A percentile compares a stretch with the other conserved stretches of the same genome.
Conservation (phyloP, 2,329 filamentous ascomycete genomes). For the Arachnomyces sp. region DNA sequence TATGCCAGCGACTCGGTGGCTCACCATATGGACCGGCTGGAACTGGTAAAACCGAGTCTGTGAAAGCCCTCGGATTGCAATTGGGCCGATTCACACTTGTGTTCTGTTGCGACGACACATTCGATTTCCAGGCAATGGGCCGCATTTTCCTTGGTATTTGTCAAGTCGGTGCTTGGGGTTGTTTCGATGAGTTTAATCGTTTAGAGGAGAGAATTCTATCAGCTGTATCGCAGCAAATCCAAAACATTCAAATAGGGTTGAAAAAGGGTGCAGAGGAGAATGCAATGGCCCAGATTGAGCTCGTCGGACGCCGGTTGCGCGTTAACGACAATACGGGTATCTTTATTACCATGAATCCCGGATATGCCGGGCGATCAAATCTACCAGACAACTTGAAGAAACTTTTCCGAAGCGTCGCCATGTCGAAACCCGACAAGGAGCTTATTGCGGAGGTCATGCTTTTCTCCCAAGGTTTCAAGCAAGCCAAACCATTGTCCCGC, state of each 20-base stretch:
- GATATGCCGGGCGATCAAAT: conserved; percentile 96
- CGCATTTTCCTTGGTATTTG: conserved; percentile 99
- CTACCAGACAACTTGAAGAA: conserved; percentile 99
- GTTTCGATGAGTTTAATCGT: conserved; percentile 99
- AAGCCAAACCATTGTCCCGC: conserved; percentile 87
- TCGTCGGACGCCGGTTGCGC: conserved; percentile 80
- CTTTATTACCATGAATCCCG: conserved; percentile 99
- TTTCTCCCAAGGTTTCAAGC: conserved; percentile 97
- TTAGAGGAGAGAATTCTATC: conserved; percentile 96
- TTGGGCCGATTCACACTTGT: conserved; percentile 96
- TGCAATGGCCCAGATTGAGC: conserved; percentile 80
- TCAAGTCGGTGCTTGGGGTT: conserved; percentile 98
- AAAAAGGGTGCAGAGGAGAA: conserved; percentile 70
- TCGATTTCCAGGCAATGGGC: conserved; percentile 99
- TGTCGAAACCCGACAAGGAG: conserved; percentile 99
- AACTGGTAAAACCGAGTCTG: conserved; percentile 97
- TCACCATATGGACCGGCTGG: conserved; percentile 96
- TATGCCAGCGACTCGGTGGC: conserved; percentile 90
- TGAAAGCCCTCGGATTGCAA: conserved; percentile 94
- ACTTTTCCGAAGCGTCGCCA: conserved; percentile 95
- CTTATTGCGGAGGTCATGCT: conserved; percentile 99
- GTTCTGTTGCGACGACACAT: conserved; percentile 99
- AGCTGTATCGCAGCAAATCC: conserved; percentile 96
- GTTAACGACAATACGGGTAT: conserved; percentile 94
- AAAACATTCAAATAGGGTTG: conserved; percentile 96